phyloP scores from a whole-genome alignment of 768 basidiomycete species.

The Collybia nuda region DNA sequence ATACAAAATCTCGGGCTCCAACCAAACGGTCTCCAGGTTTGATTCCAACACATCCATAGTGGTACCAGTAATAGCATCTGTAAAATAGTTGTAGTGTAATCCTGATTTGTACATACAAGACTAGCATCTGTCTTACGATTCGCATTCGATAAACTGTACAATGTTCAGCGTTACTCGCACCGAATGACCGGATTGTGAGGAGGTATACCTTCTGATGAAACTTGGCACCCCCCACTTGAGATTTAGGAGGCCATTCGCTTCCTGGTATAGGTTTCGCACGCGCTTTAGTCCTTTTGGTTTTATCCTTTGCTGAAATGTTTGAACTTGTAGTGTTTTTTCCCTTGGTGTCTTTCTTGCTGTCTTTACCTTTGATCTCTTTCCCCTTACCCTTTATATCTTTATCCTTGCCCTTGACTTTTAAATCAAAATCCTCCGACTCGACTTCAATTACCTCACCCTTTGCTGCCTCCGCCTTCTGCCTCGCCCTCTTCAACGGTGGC shows the following conservation, averaged over 20 bases:
- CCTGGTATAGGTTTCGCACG: background rate
- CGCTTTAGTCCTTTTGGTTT: no score
- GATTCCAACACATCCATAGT: conserved; percentile 51
- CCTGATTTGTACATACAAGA: conserved; percentile 1
- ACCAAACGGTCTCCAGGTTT: conserved; percentile 33
- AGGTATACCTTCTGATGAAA: conserved; percentile 29
- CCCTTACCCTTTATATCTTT: conserved; percentile 8
- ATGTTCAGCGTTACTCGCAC: background rate
- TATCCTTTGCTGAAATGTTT: no score
- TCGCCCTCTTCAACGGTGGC: conserved; percentile 31
- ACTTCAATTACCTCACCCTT: background rate
- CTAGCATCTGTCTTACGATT: conserved; percentile 12
- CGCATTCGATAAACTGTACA: conserved; percentile 28
- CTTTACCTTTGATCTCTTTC: conserved; percentile 9
- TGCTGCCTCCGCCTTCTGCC: conserved; percentile 7
- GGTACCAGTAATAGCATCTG: conserved; percentile 37
- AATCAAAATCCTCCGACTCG: background rate
- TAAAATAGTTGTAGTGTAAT: conserved; percentile 11
- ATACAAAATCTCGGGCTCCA: conserved; percentile 31
- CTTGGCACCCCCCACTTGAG: conserved; percentile 15
- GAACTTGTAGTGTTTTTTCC: no score
- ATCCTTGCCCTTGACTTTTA: conserved; percentile 11
- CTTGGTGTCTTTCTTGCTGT: background rate
- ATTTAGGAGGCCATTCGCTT: conserved; percentile 26
- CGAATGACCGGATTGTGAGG: background rate